phyloP scores from a whole-genome alignment of 305 asterid genomes.

The Plantago lanceolata region DNA sequence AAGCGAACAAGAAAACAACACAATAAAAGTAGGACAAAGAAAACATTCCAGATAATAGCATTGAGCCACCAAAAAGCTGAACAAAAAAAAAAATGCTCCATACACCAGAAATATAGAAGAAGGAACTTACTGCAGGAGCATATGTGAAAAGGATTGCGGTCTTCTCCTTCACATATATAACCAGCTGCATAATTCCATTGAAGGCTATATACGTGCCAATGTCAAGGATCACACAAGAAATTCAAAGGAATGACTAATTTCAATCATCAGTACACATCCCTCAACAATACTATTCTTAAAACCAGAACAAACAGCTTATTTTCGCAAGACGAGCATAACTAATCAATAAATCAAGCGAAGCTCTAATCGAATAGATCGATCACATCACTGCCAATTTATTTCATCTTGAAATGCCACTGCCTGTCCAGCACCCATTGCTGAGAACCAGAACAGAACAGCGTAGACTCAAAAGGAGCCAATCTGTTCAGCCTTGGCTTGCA shows the following conservation, averaged over 20 bases:
- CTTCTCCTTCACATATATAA: conserved; percentile 65
- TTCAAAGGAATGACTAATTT: too few species aligned
- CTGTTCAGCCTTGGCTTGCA: too few species aligned
- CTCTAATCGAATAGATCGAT: background rate
- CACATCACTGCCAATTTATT: too few species aligned
- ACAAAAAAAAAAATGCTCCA: conserved; percentile 12
- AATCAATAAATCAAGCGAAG: conserved; percentile 1
- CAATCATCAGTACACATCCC: too few species aligned
- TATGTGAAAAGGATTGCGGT: conserved; percentile 76
- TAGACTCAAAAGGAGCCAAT: too few species aligned
- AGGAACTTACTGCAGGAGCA: conserved; percentile 68
- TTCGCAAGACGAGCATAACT: too few species aligned
- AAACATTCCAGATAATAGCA: background rate
- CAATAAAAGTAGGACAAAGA: background rate
- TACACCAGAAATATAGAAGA: conserved; percentile 14
- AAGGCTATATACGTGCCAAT: conserved; percentile 68
- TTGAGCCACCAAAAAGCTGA: background rate
- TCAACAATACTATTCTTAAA: background rate
- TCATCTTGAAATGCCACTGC: too few species aligned
- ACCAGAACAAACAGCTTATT: too few species aligned
- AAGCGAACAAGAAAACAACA: too few species aligned
- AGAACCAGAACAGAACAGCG: too few species aligned
- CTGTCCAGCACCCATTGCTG: too few species aligned
- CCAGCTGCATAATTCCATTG: conserved; percentile 65
- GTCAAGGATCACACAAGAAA: conserved; percentile 58